Percentiles rank a stretch among this genome's conserved stretches.
These are phyloP conservation scores for Kalanchoe fedtschenkoi DNA, from an alignment of 164 flowering plant species.

Conservation along the genomic window DNA sequence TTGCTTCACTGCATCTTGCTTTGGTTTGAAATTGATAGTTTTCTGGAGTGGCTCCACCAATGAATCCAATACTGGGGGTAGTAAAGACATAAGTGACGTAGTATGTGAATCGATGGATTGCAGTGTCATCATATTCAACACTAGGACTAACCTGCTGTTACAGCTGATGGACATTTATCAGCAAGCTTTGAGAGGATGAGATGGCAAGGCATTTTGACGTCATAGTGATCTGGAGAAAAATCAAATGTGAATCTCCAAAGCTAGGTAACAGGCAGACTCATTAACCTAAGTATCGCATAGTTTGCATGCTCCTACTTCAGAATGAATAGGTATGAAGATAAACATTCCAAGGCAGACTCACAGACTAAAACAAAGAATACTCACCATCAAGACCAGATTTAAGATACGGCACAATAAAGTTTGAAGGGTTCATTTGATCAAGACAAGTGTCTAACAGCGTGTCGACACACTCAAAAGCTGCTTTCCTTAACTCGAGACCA, in stretches of 20 bases:
- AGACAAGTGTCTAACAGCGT: conserved; percentile 92
- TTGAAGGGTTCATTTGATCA: conserved; percentile 95
- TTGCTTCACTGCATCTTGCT: conserved; percentile 98
- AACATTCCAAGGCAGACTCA: not conserved
- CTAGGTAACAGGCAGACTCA: not conserved
- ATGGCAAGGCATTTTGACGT: conserved; percentile 99
- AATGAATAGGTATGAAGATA: no score
- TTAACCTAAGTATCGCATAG: not conserved
- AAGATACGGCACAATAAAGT: conserved; percentile 94
- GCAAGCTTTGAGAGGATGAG: conserved; percentile 97
- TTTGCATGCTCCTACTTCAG: not conserved
- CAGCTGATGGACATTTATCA: conserved; percentile 93
- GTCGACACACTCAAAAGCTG: conserved; percentile 99
- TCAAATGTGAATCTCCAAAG: not conserved
- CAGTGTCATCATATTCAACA: not conserved
- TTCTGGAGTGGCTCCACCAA: conserved; percentile 95
- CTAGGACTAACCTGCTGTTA: conserved; percentile 64
- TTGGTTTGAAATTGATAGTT: conserved; percentile 81
- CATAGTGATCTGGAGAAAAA: conserved; percentile 76
- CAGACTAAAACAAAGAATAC: conserved; percentile 7
- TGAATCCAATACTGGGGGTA: conserved; percentile 72
- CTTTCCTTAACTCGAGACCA: conserved; percentile 96
- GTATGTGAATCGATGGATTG: not conserved
- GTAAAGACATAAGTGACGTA: not conserved
- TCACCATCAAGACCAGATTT: conserved; percentile 92